These are phyloP conservation scores for Paramecium primaurelia DNA, from an alignment of 73 alveolate species.

Conservation along the genomic window DNA sequence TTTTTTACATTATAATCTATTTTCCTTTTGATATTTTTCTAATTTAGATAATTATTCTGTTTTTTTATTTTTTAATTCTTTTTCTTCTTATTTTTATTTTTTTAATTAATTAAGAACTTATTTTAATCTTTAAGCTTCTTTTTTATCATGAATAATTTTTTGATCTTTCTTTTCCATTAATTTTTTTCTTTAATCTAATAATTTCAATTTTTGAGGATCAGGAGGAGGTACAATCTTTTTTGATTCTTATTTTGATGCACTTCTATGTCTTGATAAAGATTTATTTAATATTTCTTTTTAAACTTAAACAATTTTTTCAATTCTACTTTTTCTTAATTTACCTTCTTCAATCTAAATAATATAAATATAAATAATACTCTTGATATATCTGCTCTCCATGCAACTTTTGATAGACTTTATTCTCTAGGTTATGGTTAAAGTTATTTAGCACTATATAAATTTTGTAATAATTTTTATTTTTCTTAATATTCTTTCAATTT, in stretches of 20 bases:
- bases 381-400: not conserved
- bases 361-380: not conserved
- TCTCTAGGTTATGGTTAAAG: not conserved
- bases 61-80: not conserved
- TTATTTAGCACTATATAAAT: not conserved
- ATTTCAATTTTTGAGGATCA: not conserved
- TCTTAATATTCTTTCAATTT: not conserved
- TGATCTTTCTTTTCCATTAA: not conserved
- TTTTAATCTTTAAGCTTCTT: not conserved
- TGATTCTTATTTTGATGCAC: not conserved
- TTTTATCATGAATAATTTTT: not conserved
- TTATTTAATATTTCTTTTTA: not conserved
- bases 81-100: not conserved
- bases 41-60: not conserved
- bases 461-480: not conserved
- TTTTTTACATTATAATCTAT: not conserved
- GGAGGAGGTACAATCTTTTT: not conserved
- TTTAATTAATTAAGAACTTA: not conserved
- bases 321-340: not conserved
- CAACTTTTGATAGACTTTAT: not conserved
- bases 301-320: not conserved
- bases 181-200: not conserved
- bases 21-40: not conserved
- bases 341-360: not conserved
- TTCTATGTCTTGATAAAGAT: not conserved